phyloP scores from a whole-genome alignment of 2,329 filamentous ascomycete species.

The Lecanicillium sp. region DNA sequence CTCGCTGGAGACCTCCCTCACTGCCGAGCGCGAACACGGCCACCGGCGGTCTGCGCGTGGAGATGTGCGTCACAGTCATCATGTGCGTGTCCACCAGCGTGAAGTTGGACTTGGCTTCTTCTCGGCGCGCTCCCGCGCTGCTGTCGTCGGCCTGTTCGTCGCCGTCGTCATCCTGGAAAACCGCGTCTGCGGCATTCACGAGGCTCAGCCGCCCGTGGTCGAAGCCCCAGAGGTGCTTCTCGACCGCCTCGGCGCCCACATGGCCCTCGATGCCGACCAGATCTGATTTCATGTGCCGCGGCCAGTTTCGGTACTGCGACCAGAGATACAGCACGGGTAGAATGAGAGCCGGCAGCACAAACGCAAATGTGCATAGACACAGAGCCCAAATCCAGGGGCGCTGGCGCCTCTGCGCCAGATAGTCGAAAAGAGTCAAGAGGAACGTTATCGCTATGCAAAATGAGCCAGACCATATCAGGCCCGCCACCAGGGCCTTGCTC shows the following conservation, averaged over 20 bases:
- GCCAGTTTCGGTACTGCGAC: too few relatives aligned
- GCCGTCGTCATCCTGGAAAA: background rate
- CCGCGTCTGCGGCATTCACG: background rate
- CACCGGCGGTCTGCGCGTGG: constrained; percentile 23
- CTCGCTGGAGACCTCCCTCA: constrained; percentile 41
- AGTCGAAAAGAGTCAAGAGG: background rate
- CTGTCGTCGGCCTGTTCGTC: background rate
- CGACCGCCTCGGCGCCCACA: constrained; percentile 8
- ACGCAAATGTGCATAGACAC: background rate
- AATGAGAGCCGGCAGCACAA: background rate
- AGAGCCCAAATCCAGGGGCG: background rate
- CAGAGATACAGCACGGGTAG: constrained; percentile 1
- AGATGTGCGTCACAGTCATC: constrained; percentile 38
- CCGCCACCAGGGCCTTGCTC: background rate
- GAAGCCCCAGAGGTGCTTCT: constrained; percentile 16
- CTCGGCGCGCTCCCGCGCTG: background rate
- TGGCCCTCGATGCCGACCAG: constrained; percentile 17
- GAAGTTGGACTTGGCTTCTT: constrained; percentile 17
- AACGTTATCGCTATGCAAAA: background rate
- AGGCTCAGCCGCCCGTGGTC: constrained; percentile 8
- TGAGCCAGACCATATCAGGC: background rate
- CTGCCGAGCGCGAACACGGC: constrained; percentile 36
- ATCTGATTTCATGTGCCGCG: background rate
- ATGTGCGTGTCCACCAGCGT: constrained; percentile 36
- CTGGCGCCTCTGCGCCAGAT: background rate